Base-by-base conservation (phyloP, 768 basidiomycete species). In the Neoboletus magnificus region DNA sequence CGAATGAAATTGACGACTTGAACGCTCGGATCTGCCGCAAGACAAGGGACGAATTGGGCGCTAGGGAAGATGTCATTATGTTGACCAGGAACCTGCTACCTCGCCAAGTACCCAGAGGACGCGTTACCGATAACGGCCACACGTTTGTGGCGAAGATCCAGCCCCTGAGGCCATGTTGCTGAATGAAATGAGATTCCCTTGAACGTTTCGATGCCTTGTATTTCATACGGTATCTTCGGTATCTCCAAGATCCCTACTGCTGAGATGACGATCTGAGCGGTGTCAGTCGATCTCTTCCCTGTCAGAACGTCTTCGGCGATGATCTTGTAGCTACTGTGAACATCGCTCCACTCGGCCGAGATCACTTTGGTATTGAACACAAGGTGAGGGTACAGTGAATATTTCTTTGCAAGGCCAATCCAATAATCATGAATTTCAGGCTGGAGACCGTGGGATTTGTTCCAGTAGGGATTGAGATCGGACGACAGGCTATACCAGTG, bases 31-130 rank as follows among this genome's bases (percentile, higher is more conserved):
- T 85, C 82, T 42, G 68, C 63, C 12, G 82, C 74, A 48, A 86
- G 81, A 46, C 70, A 60, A 10, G 85, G 83, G 20, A 85, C 72
- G 46, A 86, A 77, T 64, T 88, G 87, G 2, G 85, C 83, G 3
- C 85, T 86, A 54, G 16, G 67, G 23, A 33, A 20, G 39, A 37
- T 44, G 30, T 59, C 33, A 65, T 27, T 33, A 41, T 3, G 20
- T 35, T 20, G 52, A 32, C 27, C 36, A 41, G 20, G 41, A 54
- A 32, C 18, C n/a, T 23, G 41, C 10, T 37, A 9, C 20, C 36
- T n/a, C 41, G 49, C 27, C 4, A 29, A 76, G 58, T 63, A 84
- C 77, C 79, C 86, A 33, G 82, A 84, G 53, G 83, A 85, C 1
- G 84, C 86, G 65, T 84, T 87, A 41, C 86, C 85, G 59, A 87